Evolutionary conservation across 768 basidiomycete genomes (phyloP).

Genomic region (Lentinula guzmanii): DNA sequence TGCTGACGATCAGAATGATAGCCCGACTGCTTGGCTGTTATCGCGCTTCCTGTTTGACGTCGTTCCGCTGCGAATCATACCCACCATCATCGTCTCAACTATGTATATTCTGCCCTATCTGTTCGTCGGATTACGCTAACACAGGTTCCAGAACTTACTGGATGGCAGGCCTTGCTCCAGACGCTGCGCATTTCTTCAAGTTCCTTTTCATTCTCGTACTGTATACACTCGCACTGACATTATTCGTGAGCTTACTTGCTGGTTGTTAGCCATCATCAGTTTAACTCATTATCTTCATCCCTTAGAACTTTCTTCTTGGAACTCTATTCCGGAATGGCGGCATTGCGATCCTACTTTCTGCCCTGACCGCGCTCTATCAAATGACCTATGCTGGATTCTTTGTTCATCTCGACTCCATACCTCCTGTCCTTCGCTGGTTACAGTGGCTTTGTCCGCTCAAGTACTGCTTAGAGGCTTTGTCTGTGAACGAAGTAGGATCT

Average conservation of each 20-base stretch:
- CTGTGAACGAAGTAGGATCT: constrained; percentile 88
- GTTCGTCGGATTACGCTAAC: constrained; percentile 4
- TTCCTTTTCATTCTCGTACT: constrained; percentile 86
- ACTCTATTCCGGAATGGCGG: constrained; percentile 81
- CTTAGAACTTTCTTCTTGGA: constrained; percentile 85
- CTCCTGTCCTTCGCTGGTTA: constrained; percentile 89
- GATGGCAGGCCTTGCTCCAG: constrained; percentile 87
- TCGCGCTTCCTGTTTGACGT: constrained; percentile 86
- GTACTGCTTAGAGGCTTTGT: constrained; percentile 76
- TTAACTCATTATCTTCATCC: background rate
- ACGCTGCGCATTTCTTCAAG: constrained; percentile 88
- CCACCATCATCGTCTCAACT: constrained; percentile 80
- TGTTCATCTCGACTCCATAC: constrained; percentile 79
- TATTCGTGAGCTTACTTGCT: constrained; percentile 55
- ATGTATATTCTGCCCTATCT: constrained; percentile 39
- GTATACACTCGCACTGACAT: constrained; percentile 79
- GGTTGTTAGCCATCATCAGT: background rate
- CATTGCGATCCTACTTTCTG: constrained; percentile 84
- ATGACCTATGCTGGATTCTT: constrained; percentile 94
- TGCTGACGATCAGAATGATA: background rate
- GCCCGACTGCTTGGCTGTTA: constrained; percentile 89
- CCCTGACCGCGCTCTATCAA: constrained; percentile 68
- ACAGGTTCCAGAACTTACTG: constrained; percentile 66
- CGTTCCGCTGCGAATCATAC: constrained; percentile 81
- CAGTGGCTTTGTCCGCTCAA: constrained; percentile 88